Conservation (phyloP, 169 alveolate species). For the Cryptosporidium ubiquitum region DNA sequence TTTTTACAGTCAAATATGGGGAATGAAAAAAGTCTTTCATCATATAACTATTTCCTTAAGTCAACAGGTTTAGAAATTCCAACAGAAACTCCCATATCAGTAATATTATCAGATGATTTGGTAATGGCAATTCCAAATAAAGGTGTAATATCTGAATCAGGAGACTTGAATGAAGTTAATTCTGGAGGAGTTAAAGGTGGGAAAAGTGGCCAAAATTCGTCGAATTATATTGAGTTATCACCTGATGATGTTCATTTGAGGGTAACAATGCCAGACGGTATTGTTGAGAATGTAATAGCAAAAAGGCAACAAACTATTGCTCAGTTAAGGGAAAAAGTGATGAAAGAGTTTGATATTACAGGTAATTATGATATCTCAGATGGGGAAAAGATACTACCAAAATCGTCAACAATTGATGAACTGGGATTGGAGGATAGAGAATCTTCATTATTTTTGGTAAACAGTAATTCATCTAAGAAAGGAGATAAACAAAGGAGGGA, state of each 20-base stretch:
- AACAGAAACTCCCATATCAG: slow-evolving; percentile 18
- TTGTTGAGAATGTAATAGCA: slow-evolving; percentile 20
- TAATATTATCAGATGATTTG: slow-evolving; percentile 11
- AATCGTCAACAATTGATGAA: slow-evolving; percentile 16
- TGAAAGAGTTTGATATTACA: slow-evolving; percentile 17
- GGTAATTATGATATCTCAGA: slow-evolving; percentile 18
- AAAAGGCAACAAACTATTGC: slow-evolving; percentile 15
- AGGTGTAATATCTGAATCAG: background rate
- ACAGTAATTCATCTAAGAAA: background rate
- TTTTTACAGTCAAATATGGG: slow-evolving; percentile 25
- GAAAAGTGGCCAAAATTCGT: background rate
- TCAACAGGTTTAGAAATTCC: slow-evolving; percentile 39
- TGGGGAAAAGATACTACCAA: slow-evolving; percentile 15
- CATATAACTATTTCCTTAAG: slow-evolving; percentile 19
- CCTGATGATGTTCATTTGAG: slow-evolving; percentile 63
- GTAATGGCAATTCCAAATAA: slow-evolving; percentile 43
- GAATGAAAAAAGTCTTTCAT: background rate
- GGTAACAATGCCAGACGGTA: slow-evolving; percentile 63
- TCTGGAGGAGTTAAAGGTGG: background rate
- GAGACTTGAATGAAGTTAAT: background rate
- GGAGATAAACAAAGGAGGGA: background rate
- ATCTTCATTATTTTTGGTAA: slow-evolving; percentile 11
- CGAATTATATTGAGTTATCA: slow-evolving; percentile 21
- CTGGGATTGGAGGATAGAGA: slow-evolving; percentile 40
- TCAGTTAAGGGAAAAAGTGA: background rate